phyloP scores from a whole-genome alignment of 1,139 yeast species.

The Hyphopichia wangnamkhiaoensis region DNA sequence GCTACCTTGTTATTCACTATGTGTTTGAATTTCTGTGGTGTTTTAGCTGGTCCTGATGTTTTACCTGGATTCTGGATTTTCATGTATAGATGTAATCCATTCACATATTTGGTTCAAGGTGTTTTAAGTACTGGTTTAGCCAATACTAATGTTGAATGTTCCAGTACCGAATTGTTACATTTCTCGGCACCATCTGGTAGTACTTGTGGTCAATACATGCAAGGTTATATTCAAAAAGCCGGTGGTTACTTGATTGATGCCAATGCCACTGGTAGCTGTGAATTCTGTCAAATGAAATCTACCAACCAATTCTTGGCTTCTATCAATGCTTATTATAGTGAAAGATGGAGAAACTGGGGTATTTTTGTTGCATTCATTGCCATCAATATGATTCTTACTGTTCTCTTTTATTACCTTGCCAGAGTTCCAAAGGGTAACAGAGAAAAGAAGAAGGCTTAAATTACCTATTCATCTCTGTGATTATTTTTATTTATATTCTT shows the following conservation, averaged over 20 bases:
- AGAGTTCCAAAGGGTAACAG: conserved; percentile 64
- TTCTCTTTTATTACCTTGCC: conserved; percentile 69
- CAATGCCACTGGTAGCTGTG: conserved; percentile 46
- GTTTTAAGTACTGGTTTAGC: conserved; percentile 47
- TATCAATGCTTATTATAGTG: conserved; percentile 42
- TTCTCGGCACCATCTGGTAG: conserved; percentile 45
- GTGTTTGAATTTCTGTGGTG: conserved; percentile 82
- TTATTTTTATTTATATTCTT: background rate
- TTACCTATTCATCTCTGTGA: background rate
- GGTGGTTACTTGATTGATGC: conserved; percentile 55
- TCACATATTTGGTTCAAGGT: conserved; percentile 54
- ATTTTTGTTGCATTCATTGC: conserved; percentile 48
- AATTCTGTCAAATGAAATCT: conserved; percentile 47
- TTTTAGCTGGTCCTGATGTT: conserved; percentile 59
- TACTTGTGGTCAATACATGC: conserved; percentile 58
- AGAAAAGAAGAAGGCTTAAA: conserved; percentile 23
- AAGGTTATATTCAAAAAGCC: conserved; percentile 38
- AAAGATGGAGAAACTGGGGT: conserved; percentile 73
- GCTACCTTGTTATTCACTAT: conserved; percentile 64
- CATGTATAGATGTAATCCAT: conserved; percentile 66
- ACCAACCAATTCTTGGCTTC: conserved; percentile 53
- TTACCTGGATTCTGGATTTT: conserved; percentile 56
- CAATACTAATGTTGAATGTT: conserved; percentile 41
- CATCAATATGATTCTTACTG: conserved; percentile 53
- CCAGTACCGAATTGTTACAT: conserved; percentile 23